Evolutionary conservation across 75 land plant genomes (phyloP).

Genomic region (Picea glauca): DNA sequence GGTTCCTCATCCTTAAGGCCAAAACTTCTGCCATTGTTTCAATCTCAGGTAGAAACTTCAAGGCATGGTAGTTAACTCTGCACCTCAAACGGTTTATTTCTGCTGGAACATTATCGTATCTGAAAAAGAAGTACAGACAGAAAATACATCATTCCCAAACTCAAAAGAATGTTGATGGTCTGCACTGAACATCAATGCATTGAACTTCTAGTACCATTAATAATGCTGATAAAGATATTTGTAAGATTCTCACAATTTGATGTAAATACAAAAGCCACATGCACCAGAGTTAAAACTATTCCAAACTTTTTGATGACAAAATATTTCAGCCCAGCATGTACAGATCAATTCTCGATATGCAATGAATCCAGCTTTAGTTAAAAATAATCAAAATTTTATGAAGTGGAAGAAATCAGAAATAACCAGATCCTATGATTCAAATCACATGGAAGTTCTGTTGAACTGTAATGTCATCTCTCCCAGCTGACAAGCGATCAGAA

Average conservation of each 20-base stretch:
- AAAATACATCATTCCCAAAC: neutral
- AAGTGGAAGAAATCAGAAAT: neutral
- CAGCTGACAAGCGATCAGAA: neutral
- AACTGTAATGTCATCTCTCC: neutral
- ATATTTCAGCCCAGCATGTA: neutral
- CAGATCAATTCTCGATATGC: neutral
- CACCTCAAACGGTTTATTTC: conserved; percentile 91
- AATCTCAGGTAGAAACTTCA: conserved; percentile 87
- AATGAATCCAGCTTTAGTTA: neutral
- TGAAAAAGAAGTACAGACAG: conserved; percentile 17
- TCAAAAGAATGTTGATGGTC: neutral
- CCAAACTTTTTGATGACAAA: neutral
- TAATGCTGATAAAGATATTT: neutral
- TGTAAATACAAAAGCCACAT: neutral
- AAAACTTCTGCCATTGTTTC: conserved; percentile 85
- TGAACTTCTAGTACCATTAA: neutral
- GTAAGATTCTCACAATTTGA: neutral
- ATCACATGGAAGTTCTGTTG: neutral
- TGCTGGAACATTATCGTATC: conserved; percentile 95
- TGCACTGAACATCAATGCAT: neutral
- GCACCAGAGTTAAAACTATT: too few relatives aligned
- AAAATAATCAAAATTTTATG: neutral
- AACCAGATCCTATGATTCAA: neutral
- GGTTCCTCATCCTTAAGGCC: conserved; percentile 84
- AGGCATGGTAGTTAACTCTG: conserved; percentile 95